Evolutionary conservation across 2,329 filamentous ascomycete species (phyloP).

Genomic region (Aspergillus candidus): DNA sequence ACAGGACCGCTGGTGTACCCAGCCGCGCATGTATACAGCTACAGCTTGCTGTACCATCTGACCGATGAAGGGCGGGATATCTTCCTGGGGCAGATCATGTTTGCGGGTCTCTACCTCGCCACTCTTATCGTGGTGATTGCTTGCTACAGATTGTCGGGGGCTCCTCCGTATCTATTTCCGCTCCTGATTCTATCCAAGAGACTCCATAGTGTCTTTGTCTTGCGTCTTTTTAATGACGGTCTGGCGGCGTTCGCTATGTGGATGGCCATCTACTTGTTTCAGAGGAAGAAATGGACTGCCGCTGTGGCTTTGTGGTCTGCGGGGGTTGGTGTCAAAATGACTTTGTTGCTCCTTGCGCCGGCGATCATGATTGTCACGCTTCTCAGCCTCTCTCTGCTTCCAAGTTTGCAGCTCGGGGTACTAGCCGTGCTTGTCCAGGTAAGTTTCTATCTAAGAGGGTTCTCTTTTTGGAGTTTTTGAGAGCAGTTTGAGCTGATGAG

Average conservation of each 20-base stretch:
- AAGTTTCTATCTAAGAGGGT: slow-evolving; percentile 9
- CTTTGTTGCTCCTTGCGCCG: slow-evolving; percentile 72
- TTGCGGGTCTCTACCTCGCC: slow-evolving; percentile 70
- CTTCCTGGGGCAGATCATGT: slow-evolving; percentile 72
- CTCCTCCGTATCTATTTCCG: slow-evolving; percentile 78
- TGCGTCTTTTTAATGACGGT: slow-evolving; percentile 94
- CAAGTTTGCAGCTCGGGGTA: slow-evolving; percentile 61
- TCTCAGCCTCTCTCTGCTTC: slow-evolving; percentile 61
- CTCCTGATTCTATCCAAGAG: slow-evolving; percentile 85
- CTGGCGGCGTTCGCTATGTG: slow-evolving; percentile 81
- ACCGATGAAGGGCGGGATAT: slow-evolving; percentile 74
- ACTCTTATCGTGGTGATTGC: slow-evolving; percentile 71
- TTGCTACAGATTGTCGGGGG: slow-evolving; percentile 56
- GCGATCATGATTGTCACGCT: slow-evolving; percentile 72
- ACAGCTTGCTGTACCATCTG: slow-evolving; percentile 69
- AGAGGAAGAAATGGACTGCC: slow-evolving; percentile 65
- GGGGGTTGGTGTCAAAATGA: slow-evolving; percentile 94
- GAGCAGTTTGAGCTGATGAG: slow-evolving; percentile 1
- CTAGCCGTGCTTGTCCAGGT: slow-evolving; percentile 76
- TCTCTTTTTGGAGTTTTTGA: not conserved
- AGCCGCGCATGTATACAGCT: slow-evolving; percentile 87
- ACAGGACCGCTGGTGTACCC: slow-evolving; percentile 96
- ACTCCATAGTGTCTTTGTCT: slow-evolving; percentile 85
- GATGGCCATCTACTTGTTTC: slow-evolving; percentile 70
- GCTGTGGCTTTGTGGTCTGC: slow-evolving; percentile 68